Conservation (phyloP, 106 monocot species). For the Dendrobium nobile region DNA sequence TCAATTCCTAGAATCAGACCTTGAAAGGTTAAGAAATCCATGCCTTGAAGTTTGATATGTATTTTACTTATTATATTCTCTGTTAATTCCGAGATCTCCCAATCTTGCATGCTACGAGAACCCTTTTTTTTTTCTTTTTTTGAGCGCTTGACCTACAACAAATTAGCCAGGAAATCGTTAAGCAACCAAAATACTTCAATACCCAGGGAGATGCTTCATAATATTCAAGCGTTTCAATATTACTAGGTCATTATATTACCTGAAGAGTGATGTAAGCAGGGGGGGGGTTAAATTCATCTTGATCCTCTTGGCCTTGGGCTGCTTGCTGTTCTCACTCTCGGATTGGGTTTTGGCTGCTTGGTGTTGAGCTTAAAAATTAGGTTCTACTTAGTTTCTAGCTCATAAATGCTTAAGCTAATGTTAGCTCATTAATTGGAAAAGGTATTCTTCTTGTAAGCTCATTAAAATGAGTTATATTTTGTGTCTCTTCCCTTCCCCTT, state of each 20-base stretch:
- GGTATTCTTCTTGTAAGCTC: too few species aligned
- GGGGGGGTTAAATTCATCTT: too few species aligned
- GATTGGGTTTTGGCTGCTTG: too few species aligned
- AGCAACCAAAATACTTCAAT: too few species aligned
- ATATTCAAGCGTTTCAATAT: neutral
- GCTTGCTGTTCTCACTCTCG: too few species aligned
- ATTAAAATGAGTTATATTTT: too few species aligned
- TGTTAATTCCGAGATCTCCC: neutral
- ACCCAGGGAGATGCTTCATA: neutral
- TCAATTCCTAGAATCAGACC: neutral
- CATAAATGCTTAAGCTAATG: too few species aligned
- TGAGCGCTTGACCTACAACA: neutral
- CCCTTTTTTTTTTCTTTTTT: neutral
- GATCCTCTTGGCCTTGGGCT: too few species aligned
- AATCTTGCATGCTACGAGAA: neutral
- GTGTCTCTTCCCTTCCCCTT: too few species aligned
- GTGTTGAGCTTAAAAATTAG: too few species aligned
- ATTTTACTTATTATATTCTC: neutral
- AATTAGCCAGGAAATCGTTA: neutral
- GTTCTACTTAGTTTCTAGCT: too few species aligned
- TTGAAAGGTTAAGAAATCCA: neutral
- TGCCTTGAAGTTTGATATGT: neutral
- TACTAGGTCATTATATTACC: neutral
- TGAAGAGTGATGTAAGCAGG: neutral
- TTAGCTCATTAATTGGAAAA: too few species aligned